These are phyloP conservation scores for Ammopiptanthus mongolicus DNA, from an alignment of 306 rosid species.

Conservation along the genomic window DNA sequence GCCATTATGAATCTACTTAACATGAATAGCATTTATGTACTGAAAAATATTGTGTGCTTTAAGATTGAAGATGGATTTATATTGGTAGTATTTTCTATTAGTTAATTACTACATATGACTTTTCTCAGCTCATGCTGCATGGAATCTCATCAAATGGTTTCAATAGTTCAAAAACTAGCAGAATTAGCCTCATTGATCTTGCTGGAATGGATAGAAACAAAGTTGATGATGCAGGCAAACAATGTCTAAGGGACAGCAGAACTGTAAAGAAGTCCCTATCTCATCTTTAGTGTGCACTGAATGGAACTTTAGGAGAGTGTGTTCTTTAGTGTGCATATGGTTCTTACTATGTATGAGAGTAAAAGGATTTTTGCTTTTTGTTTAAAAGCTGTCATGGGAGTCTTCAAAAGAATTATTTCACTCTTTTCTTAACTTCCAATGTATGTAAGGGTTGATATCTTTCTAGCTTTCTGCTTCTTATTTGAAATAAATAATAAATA, in stretches of 20 bases:
- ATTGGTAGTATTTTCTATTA: background rate
- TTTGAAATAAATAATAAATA: too few species aligned
- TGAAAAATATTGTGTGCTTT: background rate
- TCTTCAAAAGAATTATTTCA: too few species aligned
- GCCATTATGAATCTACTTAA: background rate
- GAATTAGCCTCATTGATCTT: slow-evolving; percentile 88
- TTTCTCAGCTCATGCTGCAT: slow-evolving; percentile 35
- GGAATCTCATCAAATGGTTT: slow-evolving; percentile 66
- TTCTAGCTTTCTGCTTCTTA: too few species aligned
- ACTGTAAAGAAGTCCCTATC: slow-evolving; percentile 79
- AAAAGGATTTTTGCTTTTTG: too few species aligned
- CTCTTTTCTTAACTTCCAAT: too few species aligned
- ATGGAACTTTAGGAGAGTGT: too few species aligned
- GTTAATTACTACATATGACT: background rate
- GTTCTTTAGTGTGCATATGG: too few species aligned
- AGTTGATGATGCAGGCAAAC: slow-evolving; percentile 53
- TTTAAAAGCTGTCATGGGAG: too few species aligned
- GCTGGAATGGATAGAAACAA: slow-evolving; percentile 77
- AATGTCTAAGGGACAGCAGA: slow-evolving; percentile 55
- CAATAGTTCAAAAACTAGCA: slow-evolving; percentile 92
- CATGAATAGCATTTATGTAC: background rate
- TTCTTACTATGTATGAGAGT: too few species aligned
- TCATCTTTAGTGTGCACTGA: slow-evolving; percentile 89
- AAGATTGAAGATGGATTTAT: background rate
- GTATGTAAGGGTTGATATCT: too few species aligned